phyloP scores from a whole-genome alignment of 768 basidiomycete species.

The Mycena metata region DNA sequence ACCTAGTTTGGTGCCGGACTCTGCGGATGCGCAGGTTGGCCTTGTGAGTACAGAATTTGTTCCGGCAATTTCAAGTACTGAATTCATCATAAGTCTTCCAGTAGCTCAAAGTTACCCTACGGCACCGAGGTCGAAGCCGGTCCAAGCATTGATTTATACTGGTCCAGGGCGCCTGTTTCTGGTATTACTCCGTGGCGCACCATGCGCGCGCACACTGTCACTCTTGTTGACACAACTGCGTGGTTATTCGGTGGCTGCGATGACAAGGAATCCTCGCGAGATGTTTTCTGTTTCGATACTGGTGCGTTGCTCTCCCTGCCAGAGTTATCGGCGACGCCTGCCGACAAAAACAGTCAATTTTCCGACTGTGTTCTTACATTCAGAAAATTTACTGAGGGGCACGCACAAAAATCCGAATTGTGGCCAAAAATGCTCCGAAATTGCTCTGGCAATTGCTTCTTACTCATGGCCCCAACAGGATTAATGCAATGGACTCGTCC shows the following conservation, averaged over 20 bases:
- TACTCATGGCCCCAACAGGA: constrained; percentile 57
- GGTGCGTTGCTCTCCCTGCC: constrained; percentile 57
- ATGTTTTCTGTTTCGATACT: constrained; percentile 88
- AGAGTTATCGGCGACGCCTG: too few species aligned
- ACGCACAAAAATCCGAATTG: too few species aligned
- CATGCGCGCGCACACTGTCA: constrained; percentile 88
- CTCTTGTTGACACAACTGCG: constrained; percentile 82
- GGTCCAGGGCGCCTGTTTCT: constrained; percentile 87
- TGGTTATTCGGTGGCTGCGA: constrained; percentile 96
- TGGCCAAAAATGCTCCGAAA: too few species aligned
- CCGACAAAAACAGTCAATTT: too few species aligned
- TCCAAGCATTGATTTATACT: constrained; percentile 85
- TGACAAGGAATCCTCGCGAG: constrained; percentile 78
- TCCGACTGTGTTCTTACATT: too few species aligned
- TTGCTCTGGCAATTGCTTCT: too few species aligned
- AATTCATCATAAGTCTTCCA: constrained; percentile 34
- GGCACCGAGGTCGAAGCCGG: constrained; percentile 69
- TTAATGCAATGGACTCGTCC: constrained; percentile 92
- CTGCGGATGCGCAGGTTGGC: too few species aligned
- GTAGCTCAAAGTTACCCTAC: constrained; percentile 72
- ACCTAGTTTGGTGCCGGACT: too few species aligned
- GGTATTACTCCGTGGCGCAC: constrained; percentile 74
- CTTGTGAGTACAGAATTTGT: constrained; percentile 14
- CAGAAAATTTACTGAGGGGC: too few species aligned
- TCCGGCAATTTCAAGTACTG: constrained; percentile 27